A percentile compares a stretch with the other conserved stretches of the same genome.
Evolutionary conservation across 2,329 filamentous ascomycete genomes (phyloP).

Genomic region (Hypoxylon sp.): DNA sequence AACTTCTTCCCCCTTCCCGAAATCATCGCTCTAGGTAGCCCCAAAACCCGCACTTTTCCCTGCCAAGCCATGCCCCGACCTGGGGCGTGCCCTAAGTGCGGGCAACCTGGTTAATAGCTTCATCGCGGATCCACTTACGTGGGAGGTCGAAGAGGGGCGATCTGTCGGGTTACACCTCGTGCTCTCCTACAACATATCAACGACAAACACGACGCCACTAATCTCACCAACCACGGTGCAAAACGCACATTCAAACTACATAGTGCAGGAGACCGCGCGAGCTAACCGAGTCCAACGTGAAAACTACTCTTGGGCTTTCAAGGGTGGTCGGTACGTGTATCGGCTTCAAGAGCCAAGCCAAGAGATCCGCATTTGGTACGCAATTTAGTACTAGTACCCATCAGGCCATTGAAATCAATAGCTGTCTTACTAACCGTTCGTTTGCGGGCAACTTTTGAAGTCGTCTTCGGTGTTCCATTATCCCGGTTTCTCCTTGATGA

Average conservation of each 20-base stretch:
- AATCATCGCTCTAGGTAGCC: not conserved
- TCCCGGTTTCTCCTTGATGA: conserved; percentile 15
- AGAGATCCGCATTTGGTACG: conserved; percentile 5
- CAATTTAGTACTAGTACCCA: conserved; percentile 6
- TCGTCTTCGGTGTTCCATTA: conserved; percentile 31
- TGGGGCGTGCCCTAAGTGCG: conserved; percentile 21
- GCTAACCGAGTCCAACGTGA: conserved; percentile 24
- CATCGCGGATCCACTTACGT: conserved; percentile 26
- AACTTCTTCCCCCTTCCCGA: conserved; percentile 2
- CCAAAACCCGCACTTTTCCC: conserved; percentile 2
- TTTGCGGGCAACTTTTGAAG: conserved; percentile 9
- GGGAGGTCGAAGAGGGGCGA: conserved; percentile 18
- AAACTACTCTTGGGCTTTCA: conserved; percentile 13
- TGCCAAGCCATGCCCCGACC: conserved; percentile 19
- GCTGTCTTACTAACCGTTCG: not conserved
- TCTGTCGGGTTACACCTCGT: conserved; percentile 25
- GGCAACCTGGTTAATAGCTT: conserved; percentile 29
- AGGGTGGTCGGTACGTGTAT: conserved; percentile 16
- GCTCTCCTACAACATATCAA: conserved; percentile 35
- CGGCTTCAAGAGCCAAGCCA: conserved; percentile 23
- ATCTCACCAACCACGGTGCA: conserved; percentile 28
- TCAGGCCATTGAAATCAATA: conserved; percentile 17
- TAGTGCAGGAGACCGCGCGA: conserved; percentile 18
- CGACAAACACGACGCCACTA: conserved; percentile 37
- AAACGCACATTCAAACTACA: conserved; percentile 19